Base-by-base conservation (phyloP, 768 basidiomycete genomes). In the Ephemerocybe angulata region DNA sequence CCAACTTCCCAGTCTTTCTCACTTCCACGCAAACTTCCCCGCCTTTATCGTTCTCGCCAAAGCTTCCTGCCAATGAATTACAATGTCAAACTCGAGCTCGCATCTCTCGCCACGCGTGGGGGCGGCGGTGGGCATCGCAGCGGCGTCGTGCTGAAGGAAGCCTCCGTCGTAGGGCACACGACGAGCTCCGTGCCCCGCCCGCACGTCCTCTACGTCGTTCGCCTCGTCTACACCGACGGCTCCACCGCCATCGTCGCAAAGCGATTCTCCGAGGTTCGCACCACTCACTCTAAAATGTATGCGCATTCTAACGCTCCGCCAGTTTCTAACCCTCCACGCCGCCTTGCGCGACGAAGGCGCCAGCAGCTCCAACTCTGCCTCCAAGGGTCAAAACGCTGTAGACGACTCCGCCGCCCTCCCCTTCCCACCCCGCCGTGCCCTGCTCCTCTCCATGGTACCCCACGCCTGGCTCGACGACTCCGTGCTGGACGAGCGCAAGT, bases 381-480 rank as follows among this genome's bases (percentile, higher is more conserved):
- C 58, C 62, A 65, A 66, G 60, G 67, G n/a, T 63, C 80, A 25
- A 66, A 68, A 41, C 13, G 13, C 7, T 11, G 15, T 10, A 35
- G 30, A 31, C 6, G 30, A 33, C n/a, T 50, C 31, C 15, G 73
- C 78, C 55, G 63, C 70, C 0, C 74, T 68, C 55, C 52, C 61
- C 11, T 73, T 84, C 10, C 81, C 82, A 11, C 78, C 81, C 3
- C 82, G 80, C 65, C 76, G 77, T n/a, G 67, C 76, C 21, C 64
- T 82, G 5, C 64, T 67, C n/a, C 80, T 76, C 8, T 72, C 71
- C 1, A 78, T 82, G 60, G 53, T 80, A 19, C 80, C 80, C 0
- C 76, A 75, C 1, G 77, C 78, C 2, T 82, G 82, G 80, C 68
- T 77, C 15, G 77, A 82, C 60, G 79, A 83, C 57, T 54, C 69